Percentiles rank a stretch among this genome's conserved stretches.
These are phyloP conservation scores for Zelonia costaricensis DNA, from an alignment of 208 protist genomes.

Conservation along the genomic window DNA sequence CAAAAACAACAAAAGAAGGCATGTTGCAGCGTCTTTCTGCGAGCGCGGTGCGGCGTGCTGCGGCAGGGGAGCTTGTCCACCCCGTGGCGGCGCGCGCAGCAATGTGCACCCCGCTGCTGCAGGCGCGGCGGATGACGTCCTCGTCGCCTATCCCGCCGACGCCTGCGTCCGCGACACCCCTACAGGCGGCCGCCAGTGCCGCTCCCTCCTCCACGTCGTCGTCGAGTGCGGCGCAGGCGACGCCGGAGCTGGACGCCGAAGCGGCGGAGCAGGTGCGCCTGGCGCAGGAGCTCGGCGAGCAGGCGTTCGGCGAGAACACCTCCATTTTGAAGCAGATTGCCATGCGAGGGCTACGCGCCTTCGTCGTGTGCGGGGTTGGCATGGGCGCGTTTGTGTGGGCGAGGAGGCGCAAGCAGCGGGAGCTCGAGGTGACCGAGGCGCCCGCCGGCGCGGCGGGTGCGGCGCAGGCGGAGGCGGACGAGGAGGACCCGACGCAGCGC, in stretches of 20 bases:
- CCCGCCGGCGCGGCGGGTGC: not conserved
- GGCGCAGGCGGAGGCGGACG: not conserved
- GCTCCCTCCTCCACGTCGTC: not conserved
- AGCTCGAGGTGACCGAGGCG: conserved; percentile 7
- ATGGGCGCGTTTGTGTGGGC: conserved; percentile 50
- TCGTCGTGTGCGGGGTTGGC: conserved; percentile 59
- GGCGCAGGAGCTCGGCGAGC: conserved; percentile 51
- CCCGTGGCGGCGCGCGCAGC: too few species aligned
- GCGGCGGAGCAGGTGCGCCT: conserved; percentile 57
- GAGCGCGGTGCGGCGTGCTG: too few species aligned
- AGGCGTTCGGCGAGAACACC: conserved; percentile 81
- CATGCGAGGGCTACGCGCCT: conserved; percentile 65
- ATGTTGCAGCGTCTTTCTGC: too few species aligned
- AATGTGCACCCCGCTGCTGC: too few species aligned
- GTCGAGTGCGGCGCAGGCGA: not conserved
- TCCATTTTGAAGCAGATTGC: conserved; percentile 66
- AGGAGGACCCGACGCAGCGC: conserved; percentile 61
- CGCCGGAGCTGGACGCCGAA: conserved; percentile 39
- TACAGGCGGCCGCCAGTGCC: not conserved
- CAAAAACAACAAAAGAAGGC: too few species aligned
- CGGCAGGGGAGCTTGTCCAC: too few species aligned
- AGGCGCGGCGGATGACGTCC: too few species aligned
- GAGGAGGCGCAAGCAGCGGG: conserved; percentile 41
- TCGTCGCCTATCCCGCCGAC: not conserved
- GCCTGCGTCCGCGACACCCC: not conserved